phyloP scores from a whole-genome alignment of 176 grass and related monocot genomes.

The Metroxylon sagu region DNA sequence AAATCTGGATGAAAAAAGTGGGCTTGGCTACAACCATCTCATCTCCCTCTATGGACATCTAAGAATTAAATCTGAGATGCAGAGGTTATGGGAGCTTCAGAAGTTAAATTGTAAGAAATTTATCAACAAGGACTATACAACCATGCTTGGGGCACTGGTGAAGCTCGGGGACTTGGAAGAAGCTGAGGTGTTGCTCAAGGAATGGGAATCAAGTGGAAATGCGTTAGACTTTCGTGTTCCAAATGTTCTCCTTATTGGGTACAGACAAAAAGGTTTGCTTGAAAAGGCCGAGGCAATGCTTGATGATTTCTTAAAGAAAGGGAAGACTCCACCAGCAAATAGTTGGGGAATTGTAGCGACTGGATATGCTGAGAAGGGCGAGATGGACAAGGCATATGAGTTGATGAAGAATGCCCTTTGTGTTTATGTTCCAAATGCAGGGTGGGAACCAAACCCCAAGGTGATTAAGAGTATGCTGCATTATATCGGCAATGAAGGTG shows the following conservation, averaged over 20 bases:
- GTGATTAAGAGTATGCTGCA: conserved; percentile 50
- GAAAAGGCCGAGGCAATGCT: conserved; percentile 58
- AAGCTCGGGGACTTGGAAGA: conserved; percentile 54
- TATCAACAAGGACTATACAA: conserved; percentile 55
- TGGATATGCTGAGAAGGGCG: conserved; percentile 50
- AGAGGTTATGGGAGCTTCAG: conserved; percentile 67
- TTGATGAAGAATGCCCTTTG: conserved; percentile 54
- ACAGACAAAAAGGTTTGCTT: conserved; percentile 43
- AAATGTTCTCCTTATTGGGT: conserved; percentile 56
- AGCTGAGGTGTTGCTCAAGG: conserved; percentile 69
- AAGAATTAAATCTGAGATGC: conserved; percentile 43
- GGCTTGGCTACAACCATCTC: conserved; percentile 42
- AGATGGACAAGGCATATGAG: conserved; percentile 50
- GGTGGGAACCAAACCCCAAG: conserved; percentile 44
- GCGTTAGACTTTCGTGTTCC: conserved; percentile 49
- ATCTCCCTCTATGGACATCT: conserved; percentile 60
- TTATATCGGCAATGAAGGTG: conserved; percentile 42
- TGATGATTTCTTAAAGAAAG: conserved; percentile 39
- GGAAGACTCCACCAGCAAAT: conserved; percentile 46
- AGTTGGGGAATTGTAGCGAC: conserved; percentile 66
- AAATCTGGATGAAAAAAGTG: conserved; percentile 43
- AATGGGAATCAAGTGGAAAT: conserved; percentile 61
- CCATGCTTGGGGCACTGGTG: conserved; percentile 50
- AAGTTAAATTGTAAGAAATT: conserved; percentile 59
- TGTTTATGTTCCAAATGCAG: conserved; percentile 31